Base-by-base conservation (phyloP, 2,329 filamentous ascomycete species). In the Acrocalymma vagum region DNA sequence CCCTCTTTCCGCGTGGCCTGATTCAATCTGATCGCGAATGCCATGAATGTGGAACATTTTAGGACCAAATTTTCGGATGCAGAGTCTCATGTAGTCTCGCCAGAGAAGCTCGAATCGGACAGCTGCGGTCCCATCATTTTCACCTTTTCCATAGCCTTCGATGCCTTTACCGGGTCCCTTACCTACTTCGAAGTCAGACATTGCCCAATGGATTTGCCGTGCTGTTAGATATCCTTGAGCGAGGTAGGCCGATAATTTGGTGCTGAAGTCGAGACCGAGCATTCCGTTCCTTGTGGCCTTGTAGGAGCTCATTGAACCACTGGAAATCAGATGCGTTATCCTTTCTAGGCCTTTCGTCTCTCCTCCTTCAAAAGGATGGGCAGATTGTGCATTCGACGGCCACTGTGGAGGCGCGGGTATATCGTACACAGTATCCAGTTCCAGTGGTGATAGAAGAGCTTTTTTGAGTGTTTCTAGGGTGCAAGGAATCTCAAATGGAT, bases 1-100 rank as follows among this genome's bases (percentile, higher is more conserved):
- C 5, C 34, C 43, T 40, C 49, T 54, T 9, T 15, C 21, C n/a
- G 38, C 32, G 9, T 53, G 44, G 33, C 26, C 25, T 35, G 30
- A 8, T 37, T 26, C 28, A 17, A 16, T 26, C 25, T 6, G 73
- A 69, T 76, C 74, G 16, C 75, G 78, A 53, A 90, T 89, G 0
- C 89, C 88, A 4, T 78, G 75, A 2, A 85, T 67, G 9, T 73
- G 71, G 62, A 90, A 93, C 4, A 93, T 77, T 15, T 79, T 80
- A 11, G 67, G 60, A 1, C 81, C 80, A 48, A 88, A 90, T 56
- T 92, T 92, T 21, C 79, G 78, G 5, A 83, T 85, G 60, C 86
- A 90, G 0, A 93, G 78, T 1, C 86, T 78, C 85, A 93, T 90
- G 58, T 92, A 93, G 58, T 93, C 89, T 26, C 88, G 75, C 88